phyloP scores from a whole-genome alignment of 2,329 filamentous ascomycete genomes.

The Raffaelea deltoideospora region DNA sequence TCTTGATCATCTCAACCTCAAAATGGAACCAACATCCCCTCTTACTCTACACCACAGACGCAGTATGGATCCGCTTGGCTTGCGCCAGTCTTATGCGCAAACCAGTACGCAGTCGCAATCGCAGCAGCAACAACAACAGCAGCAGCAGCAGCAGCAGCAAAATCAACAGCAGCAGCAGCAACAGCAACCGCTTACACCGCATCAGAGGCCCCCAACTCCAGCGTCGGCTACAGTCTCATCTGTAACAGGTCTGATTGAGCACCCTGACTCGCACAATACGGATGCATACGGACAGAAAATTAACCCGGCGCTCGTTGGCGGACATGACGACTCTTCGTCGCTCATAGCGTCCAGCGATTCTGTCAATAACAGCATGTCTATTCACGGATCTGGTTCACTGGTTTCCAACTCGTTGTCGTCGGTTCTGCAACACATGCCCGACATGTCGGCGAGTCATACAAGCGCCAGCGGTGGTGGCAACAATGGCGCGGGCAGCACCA shows the following conservation, averaged over 20 bases:
- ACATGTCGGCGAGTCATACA: slow-evolving; percentile 16
- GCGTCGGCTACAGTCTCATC: not conserved
- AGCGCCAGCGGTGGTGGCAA: slow-evolving; percentile 13
- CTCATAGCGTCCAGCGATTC: no score
- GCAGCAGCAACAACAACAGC: slow-evolving; percentile 18
- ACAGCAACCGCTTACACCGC: not conserved
- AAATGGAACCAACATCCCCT: slow-evolving; percentile 30
- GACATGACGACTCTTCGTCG: no score
- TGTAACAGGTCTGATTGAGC: not conserved
- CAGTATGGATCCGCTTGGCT: slow-evolving; percentile 23
- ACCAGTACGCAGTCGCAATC: slow-evolving; percentile 19
- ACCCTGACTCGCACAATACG: slow-evolving; percentile 15
- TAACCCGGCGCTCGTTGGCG: slow-evolving; percentile 18
- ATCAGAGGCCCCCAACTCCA: slow-evolving; percentile 1
- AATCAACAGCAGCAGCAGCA: slow-evolving; percentile 19
- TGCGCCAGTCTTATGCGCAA: slow-evolving; percentile 15
- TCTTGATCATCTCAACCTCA: slow-evolving; percentile 38
- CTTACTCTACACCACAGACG: slow-evolving; percentile 18
- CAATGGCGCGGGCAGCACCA: not conserved
- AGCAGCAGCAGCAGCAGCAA: slow-evolving; percentile 18
- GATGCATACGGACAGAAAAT: slow-evolving; percentile 22
- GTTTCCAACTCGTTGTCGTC: slow-evolving; percentile 14
- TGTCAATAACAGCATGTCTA: not conserved
- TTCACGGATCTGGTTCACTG: not conserved
- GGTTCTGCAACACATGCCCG: slow-evolving; percentile 19